phyloP scores from a whole-genome alignment of 495 filamentous ascomycete species.

The Penicillium bovifimosum region DNA sequence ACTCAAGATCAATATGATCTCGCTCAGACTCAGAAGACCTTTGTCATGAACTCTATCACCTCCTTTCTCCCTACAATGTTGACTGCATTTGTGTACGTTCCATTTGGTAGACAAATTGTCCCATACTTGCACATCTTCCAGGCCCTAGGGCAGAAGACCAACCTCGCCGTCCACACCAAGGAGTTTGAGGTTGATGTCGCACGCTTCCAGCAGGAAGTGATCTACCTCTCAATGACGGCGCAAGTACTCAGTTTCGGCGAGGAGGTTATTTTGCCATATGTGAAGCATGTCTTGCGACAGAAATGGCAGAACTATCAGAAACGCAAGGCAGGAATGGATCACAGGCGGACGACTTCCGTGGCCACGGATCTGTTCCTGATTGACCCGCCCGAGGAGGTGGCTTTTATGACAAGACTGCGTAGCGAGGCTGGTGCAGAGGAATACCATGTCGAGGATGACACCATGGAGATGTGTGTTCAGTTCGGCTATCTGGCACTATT shows the following conservation, averaged over 20 bases:
- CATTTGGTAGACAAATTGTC: slow-evolving; percentile 77
- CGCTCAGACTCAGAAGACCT: slow-evolving; percentile 81
- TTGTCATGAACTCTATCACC: slow-evolving; percentile 93
- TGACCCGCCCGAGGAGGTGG: slow-evolving; percentile 63
- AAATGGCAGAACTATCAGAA: slow-evolving; percentile 38
- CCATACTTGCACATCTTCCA: slow-evolving; percentile 79
- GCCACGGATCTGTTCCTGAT: slow-evolving; percentile 27
- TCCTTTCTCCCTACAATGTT: slow-evolving; percentile 88
- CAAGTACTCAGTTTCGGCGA: slow-evolving; percentile 84
- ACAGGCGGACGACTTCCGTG: slow-evolving; percentile 23
- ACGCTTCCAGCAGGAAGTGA: slow-evolving; percentile 82
- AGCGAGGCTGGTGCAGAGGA: slow-evolving; percentile 72
- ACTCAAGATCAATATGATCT: slow-evolving; percentile 74
- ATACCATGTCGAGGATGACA: slow-evolving; percentile 67
- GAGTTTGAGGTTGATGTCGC: slow-evolving; percentile 73
- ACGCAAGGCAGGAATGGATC: slow-evolving; percentile 9
- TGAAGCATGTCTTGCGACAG: slow-evolving; percentile 55
- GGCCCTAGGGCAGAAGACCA: slow-evolving; percentile 20
- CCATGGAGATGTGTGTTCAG: slow-evolving; percentile 43
- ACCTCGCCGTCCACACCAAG: slow-evolving; percentile 18
- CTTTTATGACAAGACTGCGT: slow-evolving; percentile 72
- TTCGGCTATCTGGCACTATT: slow-evolving; percentile 81
- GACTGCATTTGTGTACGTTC: slow-evolving; percentile 93
- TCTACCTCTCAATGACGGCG: slow-evolving; percentile 90
- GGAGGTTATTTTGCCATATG: slow-evolving; percentile 78